A percentile compares a stretch with the other conserved stretches of the same genome.
Conservation (phyloP, 306 rosid species). For the Rubus idaeus region DNA sequence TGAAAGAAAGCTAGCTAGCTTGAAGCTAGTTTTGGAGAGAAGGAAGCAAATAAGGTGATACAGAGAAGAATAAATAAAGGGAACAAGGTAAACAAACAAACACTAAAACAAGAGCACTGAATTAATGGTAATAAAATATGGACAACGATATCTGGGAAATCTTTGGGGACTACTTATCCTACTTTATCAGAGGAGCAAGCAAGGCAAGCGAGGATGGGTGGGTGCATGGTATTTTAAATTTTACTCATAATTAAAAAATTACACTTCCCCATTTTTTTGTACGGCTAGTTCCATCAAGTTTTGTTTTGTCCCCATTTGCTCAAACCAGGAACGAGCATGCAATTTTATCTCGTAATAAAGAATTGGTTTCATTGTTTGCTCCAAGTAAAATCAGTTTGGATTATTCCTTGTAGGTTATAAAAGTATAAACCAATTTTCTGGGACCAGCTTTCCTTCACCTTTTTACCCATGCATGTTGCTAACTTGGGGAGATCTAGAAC, state of each 20-base stretch:
- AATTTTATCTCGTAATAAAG: not conserved
- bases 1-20: not conserved
- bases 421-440: not conserved
- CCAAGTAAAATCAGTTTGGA: constrained; percentile 1
- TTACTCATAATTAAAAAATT: not conserved
- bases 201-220: not conserved
- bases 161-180: not conserved
- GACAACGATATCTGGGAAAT: constrained; percentile 7
- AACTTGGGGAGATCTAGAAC: not conserved
- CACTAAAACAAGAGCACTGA: not conserved
- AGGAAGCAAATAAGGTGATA: not conserved
- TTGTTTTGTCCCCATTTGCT: not conserved
- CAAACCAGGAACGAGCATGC: not conserved
- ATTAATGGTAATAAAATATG: not conserved
- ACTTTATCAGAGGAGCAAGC: not conserved
- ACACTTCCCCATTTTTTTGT: not conserved
- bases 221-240: not conserved
- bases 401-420: not conserved
- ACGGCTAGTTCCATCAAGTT: not conserved
- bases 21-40: not conserved
- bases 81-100: not conserved
- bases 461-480: not conserved
- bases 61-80: not conserved
- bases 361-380: not conserved
- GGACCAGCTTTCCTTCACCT: not conserved